Base-by-base conservation (phyloP, 345 rosid genomes). In the Citrus glauca region DNA sequence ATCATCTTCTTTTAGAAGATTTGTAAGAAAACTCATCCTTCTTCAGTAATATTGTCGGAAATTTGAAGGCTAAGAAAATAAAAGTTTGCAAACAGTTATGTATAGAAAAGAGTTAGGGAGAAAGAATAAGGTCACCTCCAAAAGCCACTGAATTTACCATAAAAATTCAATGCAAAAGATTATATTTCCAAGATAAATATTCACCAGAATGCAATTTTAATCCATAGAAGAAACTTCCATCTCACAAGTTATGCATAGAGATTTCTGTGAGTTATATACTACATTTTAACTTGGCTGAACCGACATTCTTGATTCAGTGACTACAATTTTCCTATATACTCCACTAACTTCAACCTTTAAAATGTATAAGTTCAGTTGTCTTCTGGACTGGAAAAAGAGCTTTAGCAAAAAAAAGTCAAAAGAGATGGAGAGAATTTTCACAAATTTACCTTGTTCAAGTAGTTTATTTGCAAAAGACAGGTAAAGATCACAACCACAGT, bases 371-470 rank as follows among this genome's bases (percentile, higher is more conserved):
- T 9, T 66, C 28, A 37, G 50, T n/a, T 24, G 40, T 35, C 25
- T 11, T 37, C n/a, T 22, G 4, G 27, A 37, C 6, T 27, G 19
- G 9, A 10, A 64, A 17, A 19, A 64, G n/a, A 16, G 1, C 17
- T 16, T 16, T 28, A 20, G 8, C 9, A 1, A 64, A 28, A 64
- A 30, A 32, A 30, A 4, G 38, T 64, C 9, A 17, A 64, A 32
- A 64, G 33, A 16, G n/a, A 30, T 6, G 22, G 50, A 13, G 50
- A 45, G 13, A 45, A 3, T 45, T 45, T 45, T 45, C 1, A 45
- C 50, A 45, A 13, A 45, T 45, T 69, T 82, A 95, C 98, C 98
- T 92, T 96, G 88, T 96, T 96, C 84, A 96, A 84, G 90, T 92
- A 96, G 75, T 89, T 91, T 27, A 93, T 78, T 82, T 96, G 99